Evolutionary conservation across 371 early-diverging fungal genomes (phyloP).

Genomic region (Sporodiniella umbellata): DNA sequence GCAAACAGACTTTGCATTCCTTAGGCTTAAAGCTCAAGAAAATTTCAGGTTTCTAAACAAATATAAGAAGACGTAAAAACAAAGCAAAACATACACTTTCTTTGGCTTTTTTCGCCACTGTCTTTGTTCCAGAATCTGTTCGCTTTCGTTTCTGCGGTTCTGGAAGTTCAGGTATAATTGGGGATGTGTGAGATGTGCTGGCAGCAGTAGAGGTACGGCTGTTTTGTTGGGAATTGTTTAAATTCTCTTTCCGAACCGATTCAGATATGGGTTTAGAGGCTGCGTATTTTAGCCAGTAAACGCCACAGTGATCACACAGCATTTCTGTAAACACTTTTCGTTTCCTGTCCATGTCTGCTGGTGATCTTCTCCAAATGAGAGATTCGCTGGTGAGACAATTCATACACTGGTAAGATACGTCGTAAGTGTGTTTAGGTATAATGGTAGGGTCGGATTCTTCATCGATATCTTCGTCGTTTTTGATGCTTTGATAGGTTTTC

Average conservation of each 20-base stretch:
- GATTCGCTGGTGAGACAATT: constrained; percentile 56
- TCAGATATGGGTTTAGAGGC: constrained; percentile 39
- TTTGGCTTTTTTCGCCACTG: constrained; percentile 3
- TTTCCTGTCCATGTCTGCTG: constrained; percentile 50
- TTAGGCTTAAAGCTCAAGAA: constrained; percentile 13
- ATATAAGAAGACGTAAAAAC: neutral
- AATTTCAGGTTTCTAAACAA: neutral
- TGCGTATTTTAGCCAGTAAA: constrained; percentile 75
- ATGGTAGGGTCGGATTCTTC: constrained; percentile 33
- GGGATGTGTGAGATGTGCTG: neutral
- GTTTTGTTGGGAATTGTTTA: constrained; percentile 7
- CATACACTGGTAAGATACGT: constrained; percentile 44
- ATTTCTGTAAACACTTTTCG: constrained; percentile 45
- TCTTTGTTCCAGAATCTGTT: neutral
- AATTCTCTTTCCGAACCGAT: constrained; percentile 13
- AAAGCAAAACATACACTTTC: constrained; percentile 1
- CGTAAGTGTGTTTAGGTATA: constrained; percentile 19
- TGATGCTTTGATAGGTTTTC: constrained; percentile 21
- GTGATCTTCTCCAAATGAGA: constrained; percentile 49
- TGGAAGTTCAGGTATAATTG: neutral
- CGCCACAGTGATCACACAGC: constrained; percentile 72
- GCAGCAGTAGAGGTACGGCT: constrained; percentile 39
- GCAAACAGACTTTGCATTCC: constrained; percentile 55
- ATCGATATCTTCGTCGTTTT: constrained; percentile 6
- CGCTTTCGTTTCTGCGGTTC: constrained; percentile 15